Evolutionary conservation across 2,329 filamentous ascomycete species (phyloP).

Genomic region (Aspergillus sp.): DNA sequence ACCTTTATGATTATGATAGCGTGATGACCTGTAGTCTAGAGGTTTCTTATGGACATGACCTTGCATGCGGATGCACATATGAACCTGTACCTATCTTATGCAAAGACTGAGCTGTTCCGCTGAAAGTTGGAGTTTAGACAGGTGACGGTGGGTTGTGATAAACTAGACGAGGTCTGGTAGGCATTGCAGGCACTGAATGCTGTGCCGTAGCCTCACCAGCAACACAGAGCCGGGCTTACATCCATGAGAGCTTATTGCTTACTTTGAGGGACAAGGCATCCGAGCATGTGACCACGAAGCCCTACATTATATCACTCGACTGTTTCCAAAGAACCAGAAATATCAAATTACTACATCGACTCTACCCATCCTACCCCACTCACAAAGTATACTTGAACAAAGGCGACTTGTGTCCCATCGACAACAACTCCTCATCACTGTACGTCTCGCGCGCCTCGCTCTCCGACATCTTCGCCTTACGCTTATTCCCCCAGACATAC

Average conservation of each 20-base stretch:
- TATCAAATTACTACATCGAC: too few species aligned
- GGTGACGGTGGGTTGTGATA: too few species aligned
- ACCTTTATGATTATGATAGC: conserved; percentile 13
- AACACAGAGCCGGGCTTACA: too few species aligned
- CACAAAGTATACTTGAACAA: conserved; percentile 5
- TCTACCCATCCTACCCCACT: background rate
- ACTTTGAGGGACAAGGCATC: too few species aligned
- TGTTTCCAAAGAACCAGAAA: too few species aligned
- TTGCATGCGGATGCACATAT: background rate
- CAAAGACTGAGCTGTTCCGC: background rate
- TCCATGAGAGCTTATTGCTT: too few species aligned
- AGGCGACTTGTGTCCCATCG: conserved; percentile 12
- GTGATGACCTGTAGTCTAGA: conserved; percentile 13
- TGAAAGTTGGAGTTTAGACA: too few species aligned
- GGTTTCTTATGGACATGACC: background rate
- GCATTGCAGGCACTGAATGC: too few species aligned
- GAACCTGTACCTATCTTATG: background rate
- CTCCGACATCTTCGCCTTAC: conserved; percentile 8
- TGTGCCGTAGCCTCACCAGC: too few species aligned
- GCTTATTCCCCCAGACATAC: conserved; percentile 6
- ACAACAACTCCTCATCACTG: conserved; percentile 11
- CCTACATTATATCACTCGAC: too few species aligned
- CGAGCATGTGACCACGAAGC: too few species aligned
- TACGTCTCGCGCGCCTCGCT: conserved; percentile 7
- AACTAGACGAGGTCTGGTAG: background rate